phyloP scores from a whole-genome alignment of 164 flowering plant genomes.

The Nymphaea colorata region DNA sequence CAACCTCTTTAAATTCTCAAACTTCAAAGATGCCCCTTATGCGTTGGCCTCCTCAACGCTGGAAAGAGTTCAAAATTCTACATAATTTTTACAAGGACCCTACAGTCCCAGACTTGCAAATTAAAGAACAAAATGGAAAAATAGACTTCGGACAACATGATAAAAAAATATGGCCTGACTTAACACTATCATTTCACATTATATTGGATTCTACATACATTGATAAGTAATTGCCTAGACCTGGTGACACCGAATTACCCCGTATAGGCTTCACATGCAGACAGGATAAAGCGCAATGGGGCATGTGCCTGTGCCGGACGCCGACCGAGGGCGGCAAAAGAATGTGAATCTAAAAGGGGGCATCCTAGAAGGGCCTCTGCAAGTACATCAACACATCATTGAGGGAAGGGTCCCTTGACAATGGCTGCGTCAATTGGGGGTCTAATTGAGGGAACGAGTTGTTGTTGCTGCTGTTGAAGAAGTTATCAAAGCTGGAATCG shows the following conservation, averaged over 20 bases:
- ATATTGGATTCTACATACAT: neutral
- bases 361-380: slow-evolving; percentile 10
- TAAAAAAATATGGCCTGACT: neutral
- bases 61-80: too few species aligned
- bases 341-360: neutral
- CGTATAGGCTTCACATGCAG: neutral
- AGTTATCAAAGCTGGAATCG: slow-evolving; percentile 1
- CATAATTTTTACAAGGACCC: too few species aligned
- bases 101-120: too few species aligned
- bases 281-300: neutral
- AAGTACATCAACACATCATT: slow-evolving; percentile 8
- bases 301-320: neutral
- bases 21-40: too few species aligned
- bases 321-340: neutral
- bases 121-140: too few species aligned
- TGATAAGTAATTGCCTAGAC: neutral
- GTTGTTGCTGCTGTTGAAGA: neutral
- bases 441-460: slow-evolving; percentile 5
- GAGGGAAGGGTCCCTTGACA: slow-evolving; percentile 2
- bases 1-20: too few species aligned
- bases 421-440: slow-evolving; percentile 9
- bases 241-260: neutral
- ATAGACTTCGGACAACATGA: too few species aligned
- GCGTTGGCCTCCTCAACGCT: too few species aligned
- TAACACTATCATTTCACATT: neutral